Conservation (phyloP, 2,329 filamentous ascomycete species). For the Phialophora expanda region DNA sequence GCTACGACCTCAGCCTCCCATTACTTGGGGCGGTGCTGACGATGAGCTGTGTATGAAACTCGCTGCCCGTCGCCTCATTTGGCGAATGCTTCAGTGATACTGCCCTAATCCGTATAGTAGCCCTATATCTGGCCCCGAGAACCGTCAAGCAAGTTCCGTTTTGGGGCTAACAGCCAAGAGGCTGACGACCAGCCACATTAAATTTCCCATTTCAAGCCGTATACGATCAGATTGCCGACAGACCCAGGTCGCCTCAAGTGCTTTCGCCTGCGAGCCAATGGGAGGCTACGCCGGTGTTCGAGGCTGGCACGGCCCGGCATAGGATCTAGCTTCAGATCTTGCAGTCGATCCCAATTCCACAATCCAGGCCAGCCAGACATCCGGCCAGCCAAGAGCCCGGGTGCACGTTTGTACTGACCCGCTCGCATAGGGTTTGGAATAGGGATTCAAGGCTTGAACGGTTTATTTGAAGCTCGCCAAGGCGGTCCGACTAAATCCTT, state of each 20-base stretch:
- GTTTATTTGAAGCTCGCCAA: constrained; percentile 8
- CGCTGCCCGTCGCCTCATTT: constrained; percentile 19
- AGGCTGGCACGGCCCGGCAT: constrained; percentile 27
- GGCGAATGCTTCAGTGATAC: constrained; percentile 3
- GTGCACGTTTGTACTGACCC: background rate
- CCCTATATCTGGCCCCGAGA: constrained; percentile 20
- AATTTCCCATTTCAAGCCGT: constrained; percentile 1
- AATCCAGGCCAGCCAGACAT: background rate
- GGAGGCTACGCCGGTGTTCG: constrained; percentile 10
- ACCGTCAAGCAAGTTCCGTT: background rate
- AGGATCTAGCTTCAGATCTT: constrained; percentile 15
- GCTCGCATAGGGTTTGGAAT: background rate
- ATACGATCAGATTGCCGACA: constrained; percentile 31
- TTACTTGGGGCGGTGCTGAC: constrained; percentile 24
- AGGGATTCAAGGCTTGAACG: background rate
- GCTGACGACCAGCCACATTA: constrained; percentile 25
- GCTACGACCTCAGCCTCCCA: constrained; percentile 27
- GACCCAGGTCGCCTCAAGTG: constrained; percentile 14
- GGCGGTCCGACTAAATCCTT: background rate
- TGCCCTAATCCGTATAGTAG: constrained; percentile 14
- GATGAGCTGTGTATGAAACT: constrained; percentile 7
- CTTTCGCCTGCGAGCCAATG: constrained; percentile 11
- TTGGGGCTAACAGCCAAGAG: constrained; percentile 10
- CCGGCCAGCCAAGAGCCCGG: background rate
- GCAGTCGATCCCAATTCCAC: background rate